Percentiles rank a stretch among this genome's conserved stretches.
Evolutionary conservation across 2,329 filamentous ascomycete species (phyloP).

Genomic region (Sporothrix mexicana): DNA sequence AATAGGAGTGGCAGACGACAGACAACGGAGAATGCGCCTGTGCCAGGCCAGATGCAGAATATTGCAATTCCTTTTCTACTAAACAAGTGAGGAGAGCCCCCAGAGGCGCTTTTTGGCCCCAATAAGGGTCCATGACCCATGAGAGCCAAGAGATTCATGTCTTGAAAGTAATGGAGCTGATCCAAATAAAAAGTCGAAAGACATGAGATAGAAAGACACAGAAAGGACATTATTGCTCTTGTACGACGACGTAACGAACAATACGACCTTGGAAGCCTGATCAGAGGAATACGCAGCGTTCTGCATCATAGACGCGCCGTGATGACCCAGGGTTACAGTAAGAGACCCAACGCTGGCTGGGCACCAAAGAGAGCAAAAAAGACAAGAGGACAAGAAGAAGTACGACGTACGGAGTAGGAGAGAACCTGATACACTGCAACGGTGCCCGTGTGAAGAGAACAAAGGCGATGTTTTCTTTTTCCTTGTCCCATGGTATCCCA

Average conservation of each 20-base stretch:
- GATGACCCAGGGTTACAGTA: background rate
- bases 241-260: background rate
- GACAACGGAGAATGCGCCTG: background rate
- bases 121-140: no score
- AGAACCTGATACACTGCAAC: background rate
- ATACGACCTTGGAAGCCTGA: background rate
- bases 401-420: no score
- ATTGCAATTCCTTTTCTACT: background rate
- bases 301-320: background rate
- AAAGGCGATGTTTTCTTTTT: slow-evolving; percentile 23
- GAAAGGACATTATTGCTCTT: background rate
- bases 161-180: no score
- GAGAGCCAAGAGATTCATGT: no score
- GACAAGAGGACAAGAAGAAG: background rate
- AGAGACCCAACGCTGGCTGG: background rate
- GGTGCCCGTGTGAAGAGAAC: slow-evolving; percentile 3
- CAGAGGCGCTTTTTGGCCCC: background rate
- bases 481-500: background rate
- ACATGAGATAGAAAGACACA: background rate
- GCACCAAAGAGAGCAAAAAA: background rate
- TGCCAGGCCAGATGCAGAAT: background rate
- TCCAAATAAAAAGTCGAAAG: slow-evolving; percentile 10
- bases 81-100: slow-evolving; percentile 10
- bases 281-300: no score
- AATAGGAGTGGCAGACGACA: slow-evolving; percentile 46